These are phyloP conservation scores for Phytophthora foliorum DNA, from an alignment of 352 stramenopile species.

Conservation along the genomic window DNA sequence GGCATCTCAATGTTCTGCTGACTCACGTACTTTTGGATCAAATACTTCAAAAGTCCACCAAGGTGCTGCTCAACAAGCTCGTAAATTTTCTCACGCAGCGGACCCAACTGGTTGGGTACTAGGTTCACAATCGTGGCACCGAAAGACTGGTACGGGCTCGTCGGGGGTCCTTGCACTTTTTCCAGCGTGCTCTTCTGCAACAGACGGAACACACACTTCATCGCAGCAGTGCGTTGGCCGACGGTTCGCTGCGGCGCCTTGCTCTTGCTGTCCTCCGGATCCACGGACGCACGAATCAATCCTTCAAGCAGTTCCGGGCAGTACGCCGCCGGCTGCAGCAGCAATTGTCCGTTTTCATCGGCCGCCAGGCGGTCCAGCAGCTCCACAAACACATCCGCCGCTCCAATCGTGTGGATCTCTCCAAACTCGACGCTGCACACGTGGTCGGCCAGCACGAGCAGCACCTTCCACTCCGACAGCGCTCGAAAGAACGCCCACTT, in stretches of 20 bases:
- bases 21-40: constrained; percentile 82
- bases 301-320: constrained; percentile 86
- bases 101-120: constrained; percentile 81
- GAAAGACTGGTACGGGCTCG: constrained; percentile 89
- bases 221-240: constrained; percentile 83
- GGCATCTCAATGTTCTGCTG: constrained; percentile 87
- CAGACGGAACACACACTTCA: constrained; percentile 83
- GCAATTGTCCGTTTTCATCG: constrained; percentile 90
- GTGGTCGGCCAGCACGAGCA: constrained; percentile 86
- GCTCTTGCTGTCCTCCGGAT: constrained; percentile 41
- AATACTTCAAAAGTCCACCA: constrained; percentile 70
- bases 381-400: constrained; percentile 91
- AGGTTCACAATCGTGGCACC: constrained; percentile 88
- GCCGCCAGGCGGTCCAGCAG: constrained; percentile 87
- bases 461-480: constrained; percentile 90
- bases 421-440: constrained; percentile 73
- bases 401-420: constrained; percentile 80
- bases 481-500: constrained; percentile 92
- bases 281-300: constrained; percentile 73
- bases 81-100: constrained; percentile 80
- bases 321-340: constrained; percentile 89
- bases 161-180: constrained; percentile 82
- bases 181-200: constrained; percentile 81
- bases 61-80: constrained; percentile 72
- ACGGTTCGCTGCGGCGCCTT: constrained; percentile 41